These are phyloP conservation scores for Caryopteris hybrid DNA, from an alignment of 305 asterid species.

Conservation along the genomic window DNA sequence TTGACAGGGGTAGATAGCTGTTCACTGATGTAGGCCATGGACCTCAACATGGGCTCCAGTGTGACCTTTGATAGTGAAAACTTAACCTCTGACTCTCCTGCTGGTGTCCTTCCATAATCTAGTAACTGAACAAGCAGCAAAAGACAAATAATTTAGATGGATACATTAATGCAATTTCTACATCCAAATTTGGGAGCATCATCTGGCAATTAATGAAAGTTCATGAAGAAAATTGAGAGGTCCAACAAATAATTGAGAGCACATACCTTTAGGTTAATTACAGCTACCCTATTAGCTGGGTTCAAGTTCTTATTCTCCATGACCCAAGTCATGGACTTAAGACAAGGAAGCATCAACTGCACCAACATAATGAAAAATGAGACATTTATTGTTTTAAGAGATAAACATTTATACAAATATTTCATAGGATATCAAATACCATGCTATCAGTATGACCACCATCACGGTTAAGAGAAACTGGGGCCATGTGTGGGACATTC, in stretches of 20 bases:
- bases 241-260: slow-evolving; percentile 15
- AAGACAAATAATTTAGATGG: slow-evolving; percentile 5
- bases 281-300: slow-evolving; percentile 72
- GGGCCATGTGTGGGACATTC: slow-evolving; percentile 48
- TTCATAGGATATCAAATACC: slow-evolving; percentile 36
- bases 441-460: slow-evolving; percentile 51
- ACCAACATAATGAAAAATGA: slow-evolving; percentile 8
- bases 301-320: slow-evolving; percentile 70
- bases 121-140: slow-evolving; percentile 51
- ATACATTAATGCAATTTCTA: background rate
- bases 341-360: slow-evolving; percentile 72
- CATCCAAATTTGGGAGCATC: slow-evolving; percentile 5
- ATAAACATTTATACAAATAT: slow-evolving; percentile 9
- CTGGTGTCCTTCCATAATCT: slow-evolving; percentile 57
- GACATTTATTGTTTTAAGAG: background rate
- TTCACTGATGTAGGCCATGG: slow-evolving; percentile 85
- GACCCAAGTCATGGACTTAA: slow-evolving; percentile 90
- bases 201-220: background rate
- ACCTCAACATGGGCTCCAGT: slow-evolving; percentile 84
- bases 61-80: slow-evolving; percentile 69
- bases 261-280: slow-evolving; percentile 76
- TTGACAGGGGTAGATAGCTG: slow-evolving; percentile 72
- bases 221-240: slow-evolving; percentile 2
- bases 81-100: slow-evolving; percentile 72
- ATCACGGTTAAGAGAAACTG: slow-evolving; percentile 48